These are phyloP conservation scores for Rubia occidens DNA, from an alignment of 305 asterid species.

Conservation along the genomic window DNA sequence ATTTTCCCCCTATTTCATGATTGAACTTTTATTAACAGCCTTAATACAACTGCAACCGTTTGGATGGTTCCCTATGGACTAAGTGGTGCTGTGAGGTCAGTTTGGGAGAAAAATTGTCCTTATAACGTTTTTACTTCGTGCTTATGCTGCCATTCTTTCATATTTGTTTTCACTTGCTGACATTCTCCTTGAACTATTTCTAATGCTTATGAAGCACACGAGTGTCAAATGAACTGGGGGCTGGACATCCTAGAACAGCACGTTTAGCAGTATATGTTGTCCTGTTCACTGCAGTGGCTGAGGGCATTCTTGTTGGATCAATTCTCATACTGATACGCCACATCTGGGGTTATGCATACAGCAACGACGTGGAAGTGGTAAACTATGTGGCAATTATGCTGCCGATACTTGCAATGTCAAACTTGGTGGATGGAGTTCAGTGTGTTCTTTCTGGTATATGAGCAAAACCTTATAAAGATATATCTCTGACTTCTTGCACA, in stretches of 20 bases:
- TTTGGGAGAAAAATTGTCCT: neutral
- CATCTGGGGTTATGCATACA: conserved; percentile 64
- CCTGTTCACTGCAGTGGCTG: conserved; percentile 34
- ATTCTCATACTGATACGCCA: conserved; percentile 40
- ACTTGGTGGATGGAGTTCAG: conserved; percentile 65
- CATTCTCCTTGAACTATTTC: neutral
- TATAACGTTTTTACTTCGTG: neutral
- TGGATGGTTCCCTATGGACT: conserved; percentile 90
- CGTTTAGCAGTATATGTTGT: conserved; percentile 49
- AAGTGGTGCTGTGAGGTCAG: conserved; percentile 69
- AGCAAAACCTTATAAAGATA: neutral
- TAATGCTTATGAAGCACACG: conserved; percentile 44
- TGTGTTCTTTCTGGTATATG: conserved; percentile 62
- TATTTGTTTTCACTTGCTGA: neutral
- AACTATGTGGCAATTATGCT: conserved; percentile 55
- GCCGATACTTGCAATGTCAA: conserved; percentile 69
- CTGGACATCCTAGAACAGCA: conserved; percentile 53
- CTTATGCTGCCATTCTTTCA: neutral
- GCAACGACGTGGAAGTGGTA: conserved; percentile 50
- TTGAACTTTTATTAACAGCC: conserved; percentile 32
- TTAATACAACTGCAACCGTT: conserved; percentile 55
- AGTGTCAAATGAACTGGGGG: conserved; percentile 75
- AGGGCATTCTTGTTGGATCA: conserved; percentile 40
- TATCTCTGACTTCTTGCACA: neutral
- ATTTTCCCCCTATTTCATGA: neutral